A percentile compares a stretch with the other conserved stretches of the same genome.
Conservation (phyloP, 352 stramenopile genomes). For the Albugo laibachii region DNA sequence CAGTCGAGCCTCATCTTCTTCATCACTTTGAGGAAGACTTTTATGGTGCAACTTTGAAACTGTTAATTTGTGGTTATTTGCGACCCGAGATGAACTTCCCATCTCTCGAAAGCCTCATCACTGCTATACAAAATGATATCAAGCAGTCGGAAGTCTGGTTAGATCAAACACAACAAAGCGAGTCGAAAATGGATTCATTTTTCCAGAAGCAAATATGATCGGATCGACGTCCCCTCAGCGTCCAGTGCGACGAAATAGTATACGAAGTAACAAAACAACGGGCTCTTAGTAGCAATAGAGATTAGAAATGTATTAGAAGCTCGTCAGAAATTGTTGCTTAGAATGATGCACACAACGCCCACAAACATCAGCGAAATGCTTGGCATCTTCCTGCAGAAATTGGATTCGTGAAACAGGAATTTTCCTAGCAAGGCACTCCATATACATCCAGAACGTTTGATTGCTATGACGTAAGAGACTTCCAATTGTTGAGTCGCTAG, state of each 20-base stretch:
- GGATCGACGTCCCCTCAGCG: no score
- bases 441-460: slow-evolving; percentile 69
- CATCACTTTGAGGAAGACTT: slow-evolving; percentile 88
- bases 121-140: slow-evolving; percentile 81
- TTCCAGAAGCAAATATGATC: no score
- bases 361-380: slow-evolving; percentile 66
- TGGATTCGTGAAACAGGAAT: slow-evolving; percentile 49
- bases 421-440: slow-evolving; percentile 58
- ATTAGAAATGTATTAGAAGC: neutral
- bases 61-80: slow-evolving; percentile 85
- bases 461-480: slow-evolving; percentile 69
- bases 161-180: slow-evolving; percentile 14
- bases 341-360: slow-evolving; percentile 55
- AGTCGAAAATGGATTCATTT: no score
- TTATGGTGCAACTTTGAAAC: slow-evolving; percentile 85
- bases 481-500: slow-evolving; percentile 55
- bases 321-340: slow-evolving; percentile 21
- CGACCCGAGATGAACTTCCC: slow-evolving; percentile 88
- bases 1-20: slow-evolving; percentile 91
- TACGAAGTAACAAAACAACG: neutral
- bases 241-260: neutral
- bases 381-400: slow-evolving; percentile 62
- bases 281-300: neutral
- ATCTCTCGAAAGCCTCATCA: slow-evolving; percentile 84
- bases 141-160: slow-evolving; percentile 44